Evolutionary conservation across 2,329 filamentous ascomycete genomes (phyloP), one percentile per base, ranked within the genome.

Genomic region (Ascochyta rabiei): DNA sequence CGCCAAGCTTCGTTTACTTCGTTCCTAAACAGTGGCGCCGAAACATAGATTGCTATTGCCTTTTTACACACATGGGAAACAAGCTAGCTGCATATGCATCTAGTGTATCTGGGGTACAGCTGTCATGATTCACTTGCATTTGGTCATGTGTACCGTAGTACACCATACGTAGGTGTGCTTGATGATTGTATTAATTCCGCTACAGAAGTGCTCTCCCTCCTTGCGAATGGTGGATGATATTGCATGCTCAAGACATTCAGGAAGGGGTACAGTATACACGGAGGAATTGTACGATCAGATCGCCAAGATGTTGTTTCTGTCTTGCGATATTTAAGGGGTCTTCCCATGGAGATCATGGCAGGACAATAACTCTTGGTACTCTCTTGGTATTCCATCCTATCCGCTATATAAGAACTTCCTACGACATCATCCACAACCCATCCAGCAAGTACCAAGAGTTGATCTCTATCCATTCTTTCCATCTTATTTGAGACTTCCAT

Each of bases 211-310:
- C 24, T 2, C 26, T 56, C 23, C 48, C 48, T 43, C 37, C 42
- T 52, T 48, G 44, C 53, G 59, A 56, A 64, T 67, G 62, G 64
- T 67, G 64, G 64, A 67, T 49, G 55, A 60, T 59, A n/a, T 53
- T 21, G 37, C n/a, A 26, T 42, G 15, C 12, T 10, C 15, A 24
- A 50, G 24, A 37, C n/a, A n/a, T 24, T 31, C 19, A 31, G 12
- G 53, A 44, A 50, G 37, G 42, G 44, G 28, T 31, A 23, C 34
- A 37, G 30, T 60, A 60, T 53, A 54, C 33, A 46, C 60, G 61
- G 59, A 63, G 52, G 53, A 62, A 60, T 51, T 48, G 28, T 40
- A 48, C 16, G 34, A 26, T 26, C 51, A 35, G 19, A 48, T 35
- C 21, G 53, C 55, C 59, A 56, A 56, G 59, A 47, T 26, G 35